Evolutionary conservation across 306 rosid species (phyloP).

Genomic region (Psophocarpus tetragonolobus): DNA sequence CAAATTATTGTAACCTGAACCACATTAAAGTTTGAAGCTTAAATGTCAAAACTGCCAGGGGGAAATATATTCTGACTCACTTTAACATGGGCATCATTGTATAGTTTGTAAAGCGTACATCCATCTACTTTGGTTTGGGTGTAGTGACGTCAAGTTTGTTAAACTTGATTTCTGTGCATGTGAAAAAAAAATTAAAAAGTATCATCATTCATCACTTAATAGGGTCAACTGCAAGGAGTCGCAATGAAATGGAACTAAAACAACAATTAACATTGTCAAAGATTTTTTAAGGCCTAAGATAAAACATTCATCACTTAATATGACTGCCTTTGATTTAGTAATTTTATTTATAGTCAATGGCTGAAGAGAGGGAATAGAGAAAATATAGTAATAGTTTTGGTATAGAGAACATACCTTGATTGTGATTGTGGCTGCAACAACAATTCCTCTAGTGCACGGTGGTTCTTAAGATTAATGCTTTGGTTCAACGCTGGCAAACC

Average conservation of each 20-base stretch:
- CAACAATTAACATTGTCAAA: background rate
- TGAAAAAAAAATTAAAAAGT: background rate
- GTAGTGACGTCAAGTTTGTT: constrained; percentile 54
- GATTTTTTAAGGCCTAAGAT: background rate
- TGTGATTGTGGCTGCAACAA: no score
- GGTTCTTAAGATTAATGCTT: no score
- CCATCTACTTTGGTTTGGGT: constrained; percentile 58
- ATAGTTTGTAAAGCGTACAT: constrained; percentile 37
- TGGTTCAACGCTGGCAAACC: no score
- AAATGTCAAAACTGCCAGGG: no score
- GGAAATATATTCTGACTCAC: constrained; percentile 39
- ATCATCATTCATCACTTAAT: background rate
- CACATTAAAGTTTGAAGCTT: background rate
- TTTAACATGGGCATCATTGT: constrained; percentile 72
- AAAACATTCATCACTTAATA: no score
- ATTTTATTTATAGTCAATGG: no score
- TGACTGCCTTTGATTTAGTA: no score
- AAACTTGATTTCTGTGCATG: background rate
- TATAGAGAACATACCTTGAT: no score
- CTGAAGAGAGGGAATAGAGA: no score
- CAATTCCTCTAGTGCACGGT: no score
- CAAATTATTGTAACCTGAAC: background rate
- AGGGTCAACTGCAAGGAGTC: background rate
- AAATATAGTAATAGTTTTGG: no score
- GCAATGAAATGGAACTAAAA: background rate